Conservation (phyloP, 495 filamentous ascomycete genomes). For the Amphirosellinia nigrospora region DNA sequence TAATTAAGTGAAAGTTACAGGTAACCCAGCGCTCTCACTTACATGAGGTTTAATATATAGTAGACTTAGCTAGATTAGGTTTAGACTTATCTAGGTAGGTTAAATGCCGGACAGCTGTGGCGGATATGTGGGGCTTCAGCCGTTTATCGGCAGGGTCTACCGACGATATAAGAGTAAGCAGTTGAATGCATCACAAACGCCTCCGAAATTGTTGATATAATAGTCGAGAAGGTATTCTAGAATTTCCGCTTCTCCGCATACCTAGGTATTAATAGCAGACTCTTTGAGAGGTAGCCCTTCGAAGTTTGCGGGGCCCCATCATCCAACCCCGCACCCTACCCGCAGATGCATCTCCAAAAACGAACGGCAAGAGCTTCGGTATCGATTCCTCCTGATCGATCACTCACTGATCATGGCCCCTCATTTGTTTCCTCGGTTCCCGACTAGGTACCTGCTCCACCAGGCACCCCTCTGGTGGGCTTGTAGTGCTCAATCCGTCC, state of each 20-base stretch:
- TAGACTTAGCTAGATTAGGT: not conserved
- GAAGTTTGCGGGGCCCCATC: not conserved
- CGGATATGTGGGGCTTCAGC: not conserved
- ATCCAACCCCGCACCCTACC: slow-evolving; percentile 5
- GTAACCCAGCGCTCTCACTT: no score
- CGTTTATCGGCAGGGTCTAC: not conserved
- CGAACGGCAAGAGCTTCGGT: slow-evolving; percentile 2
- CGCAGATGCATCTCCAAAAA: slow-evolving; percentile 12
- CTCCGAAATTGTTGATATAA: no score
- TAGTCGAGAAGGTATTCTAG: no score
- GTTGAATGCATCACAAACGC: no score
- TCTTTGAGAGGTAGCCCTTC: no score
- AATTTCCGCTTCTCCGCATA: no score
- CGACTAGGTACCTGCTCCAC: not conserved
- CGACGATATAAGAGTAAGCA: not conserved
- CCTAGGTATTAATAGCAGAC: no score
- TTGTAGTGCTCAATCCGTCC: not conserved
- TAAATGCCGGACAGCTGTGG: not conserved
- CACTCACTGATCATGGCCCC: not conserved
- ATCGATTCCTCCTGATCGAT: not conserved
- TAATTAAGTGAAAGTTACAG: not conserved
- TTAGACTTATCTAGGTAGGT: not conserved
- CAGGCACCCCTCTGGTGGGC: not conserved
- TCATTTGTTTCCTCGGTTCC: not conserved
- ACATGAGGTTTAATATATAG: no score